Conservation (phyloP, 176 grass and related monocot genomes). For the Chloris gayana region DNA sequence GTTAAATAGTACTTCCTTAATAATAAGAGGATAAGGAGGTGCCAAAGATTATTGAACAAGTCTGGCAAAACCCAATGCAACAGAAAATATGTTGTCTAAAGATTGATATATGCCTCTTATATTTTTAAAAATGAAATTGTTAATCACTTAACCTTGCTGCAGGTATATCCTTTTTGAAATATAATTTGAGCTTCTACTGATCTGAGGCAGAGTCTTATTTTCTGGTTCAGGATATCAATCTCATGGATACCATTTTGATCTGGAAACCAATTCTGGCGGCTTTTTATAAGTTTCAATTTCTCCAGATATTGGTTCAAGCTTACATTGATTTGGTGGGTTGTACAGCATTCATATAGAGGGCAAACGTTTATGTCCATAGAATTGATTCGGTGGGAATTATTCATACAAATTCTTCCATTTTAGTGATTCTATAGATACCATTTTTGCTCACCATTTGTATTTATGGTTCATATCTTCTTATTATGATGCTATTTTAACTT, state of each 20-base stretch:
- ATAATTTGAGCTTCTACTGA: background rate
- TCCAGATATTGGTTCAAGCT: constrained; percentile 38
- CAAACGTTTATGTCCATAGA: constrained; percentile 18
- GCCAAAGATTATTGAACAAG: background rate
- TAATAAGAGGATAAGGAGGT: background rate
- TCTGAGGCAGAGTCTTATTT: background rate
- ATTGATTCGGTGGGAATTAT: constrained; percentile 42
- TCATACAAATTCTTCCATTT: constrained; percentile 33
- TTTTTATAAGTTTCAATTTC: constrained; percentile 3
- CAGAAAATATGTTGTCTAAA: background rate
- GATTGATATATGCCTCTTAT: background rate
- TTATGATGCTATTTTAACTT: background rate
- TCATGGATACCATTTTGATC: background rate
- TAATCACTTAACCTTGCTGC: background rate
- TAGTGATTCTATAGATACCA: constrained; percentile 30
- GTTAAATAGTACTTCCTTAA: background rate
- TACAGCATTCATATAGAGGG: constrained; percentile 29
- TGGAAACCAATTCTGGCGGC: background rate
- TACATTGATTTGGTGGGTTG: constrained; percentile 25
- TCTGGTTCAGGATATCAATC: constrained; percentile 22
- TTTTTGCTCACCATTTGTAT: constrained; percentile 23
- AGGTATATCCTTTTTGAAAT: background rate
- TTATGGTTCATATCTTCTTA: constrained; percentile 2
- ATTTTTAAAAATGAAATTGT: background rate
- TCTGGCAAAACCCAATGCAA: background rate